Conservation (phyloP, 2,329 filamentous ascomycete species). For the Biscogniauxia sp. region DNA sequence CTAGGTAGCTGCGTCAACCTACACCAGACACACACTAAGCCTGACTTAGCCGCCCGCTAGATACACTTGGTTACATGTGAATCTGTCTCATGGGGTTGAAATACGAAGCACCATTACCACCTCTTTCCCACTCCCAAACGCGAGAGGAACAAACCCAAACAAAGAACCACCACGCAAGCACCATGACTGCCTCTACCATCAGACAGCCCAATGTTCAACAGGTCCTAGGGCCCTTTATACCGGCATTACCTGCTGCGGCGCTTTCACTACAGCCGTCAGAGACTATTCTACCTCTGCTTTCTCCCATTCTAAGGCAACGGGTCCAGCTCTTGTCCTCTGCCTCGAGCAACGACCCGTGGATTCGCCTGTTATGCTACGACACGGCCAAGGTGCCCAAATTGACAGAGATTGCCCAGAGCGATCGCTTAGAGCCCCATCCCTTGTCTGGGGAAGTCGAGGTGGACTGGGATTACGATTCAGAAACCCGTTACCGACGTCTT, state of each 20-base stretch:
- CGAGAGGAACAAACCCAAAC: neutral
- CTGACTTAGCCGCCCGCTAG: neutral
- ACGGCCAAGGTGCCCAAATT: conserved; percentile 54
- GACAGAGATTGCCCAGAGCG: conserved; percentile 57
- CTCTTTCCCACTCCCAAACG: neutral
- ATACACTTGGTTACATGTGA: neutral
- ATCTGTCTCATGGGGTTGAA: conserved; percentile 15
- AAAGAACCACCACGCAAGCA: conserved; percentile 19
- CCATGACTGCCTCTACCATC: conserved; percentile 34
- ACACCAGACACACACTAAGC: neutral
- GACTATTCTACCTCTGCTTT: conserved; percentile 57
- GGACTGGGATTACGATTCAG: conserved; percentile 63
- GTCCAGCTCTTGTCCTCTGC: conserved; percentile 61
- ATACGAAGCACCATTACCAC: conserved; percentile 9
- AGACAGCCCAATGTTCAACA: conserved; percentile 44
- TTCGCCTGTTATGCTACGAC: conserved; percentile 71
- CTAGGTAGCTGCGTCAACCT: neutral
- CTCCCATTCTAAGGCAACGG: conserved; percentile 64
- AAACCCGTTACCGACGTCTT: conserved; percentile 63
- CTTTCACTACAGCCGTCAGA: conserved; percentile 56
- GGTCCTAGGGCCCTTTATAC: conserved; percentile 56
- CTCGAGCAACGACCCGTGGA: conserved; percentile 64
- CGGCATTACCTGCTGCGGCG: conserved; percentile 57
- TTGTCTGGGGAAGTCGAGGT: conserved; percentile 77
- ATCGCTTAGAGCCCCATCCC: conserved; percentile 74